These are phyloP conservation scores for Phytophthora citrophthora DNA, from an alignment of 352 stramenopile species.

Conservation along the genomic window DNA sequence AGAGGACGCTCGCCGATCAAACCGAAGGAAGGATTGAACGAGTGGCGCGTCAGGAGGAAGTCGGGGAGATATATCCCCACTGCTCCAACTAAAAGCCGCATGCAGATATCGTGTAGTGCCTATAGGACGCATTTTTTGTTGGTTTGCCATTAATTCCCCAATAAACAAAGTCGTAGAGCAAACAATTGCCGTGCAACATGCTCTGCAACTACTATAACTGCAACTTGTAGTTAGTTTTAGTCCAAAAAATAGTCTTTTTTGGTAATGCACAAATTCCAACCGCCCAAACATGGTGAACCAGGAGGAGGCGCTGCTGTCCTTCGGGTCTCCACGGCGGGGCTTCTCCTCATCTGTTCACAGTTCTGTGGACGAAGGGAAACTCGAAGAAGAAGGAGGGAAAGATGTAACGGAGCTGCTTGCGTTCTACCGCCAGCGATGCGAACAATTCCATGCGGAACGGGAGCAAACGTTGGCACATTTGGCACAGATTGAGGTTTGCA, in stretches of 20 bases:
- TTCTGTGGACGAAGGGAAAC: constrained; percentile 10
- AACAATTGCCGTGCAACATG: not conserved
- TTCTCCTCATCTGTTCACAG: constrained; percentile 37
- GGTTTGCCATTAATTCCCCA: constrained; percentile 31
- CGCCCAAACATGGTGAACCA: constrained; percentile 21
- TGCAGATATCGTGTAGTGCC: constrained; percentile 11
- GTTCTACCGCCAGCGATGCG: constrained; percentile 72
- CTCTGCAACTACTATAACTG: not conserved
- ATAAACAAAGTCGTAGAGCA: constrained; percentile 31
- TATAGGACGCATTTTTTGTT: constrained; percentile 38
- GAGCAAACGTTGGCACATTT: constrained; percentile 59
- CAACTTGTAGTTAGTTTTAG: not conserved
- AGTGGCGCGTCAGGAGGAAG: constrained; percentile 22
- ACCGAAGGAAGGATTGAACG: constrained; percentile 28
- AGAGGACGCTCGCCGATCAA: constrained; percentile 28
- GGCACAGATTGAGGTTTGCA: constrained; percentile 56
- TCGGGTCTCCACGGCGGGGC: constrained; percentile 51
- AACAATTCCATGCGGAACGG: constrained; percentile 71
- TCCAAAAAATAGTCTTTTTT: constrained; percentile 6
- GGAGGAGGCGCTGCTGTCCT: constrained; percentile 58
- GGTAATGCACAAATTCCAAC: constrained; percentile 13
- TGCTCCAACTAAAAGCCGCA: constrained; percentile 17
- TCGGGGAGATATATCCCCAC: not conserved
- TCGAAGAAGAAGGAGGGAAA: constrained; percentile 18
- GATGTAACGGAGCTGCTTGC: constrained; percentile 44